Evolutionary conservation across 169 alveolate genomes (phyloP), one percentile per base, ranked within the genome.

Genomic region (Cryptosporidium viatorum): DNA sequence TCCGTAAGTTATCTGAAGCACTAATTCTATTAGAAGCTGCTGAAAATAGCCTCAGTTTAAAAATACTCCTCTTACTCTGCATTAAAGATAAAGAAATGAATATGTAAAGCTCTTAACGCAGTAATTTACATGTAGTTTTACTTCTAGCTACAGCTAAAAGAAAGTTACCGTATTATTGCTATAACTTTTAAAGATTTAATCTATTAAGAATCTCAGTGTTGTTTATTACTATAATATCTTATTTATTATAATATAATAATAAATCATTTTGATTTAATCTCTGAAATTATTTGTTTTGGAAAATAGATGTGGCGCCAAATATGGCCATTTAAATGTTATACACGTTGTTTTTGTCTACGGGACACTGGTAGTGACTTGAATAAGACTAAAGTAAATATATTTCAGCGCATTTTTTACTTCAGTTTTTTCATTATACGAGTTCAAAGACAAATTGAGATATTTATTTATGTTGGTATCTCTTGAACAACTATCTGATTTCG

Each of bases 241-340:
- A 21, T n/a, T n/a, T 23, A 55, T 55, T 55, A 26, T 23, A 55
- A 9, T 55, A 8, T 26, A 23, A 16, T 23, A 16, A 3, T 55
- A 55, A 16, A 23, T 23, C 67, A 55, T 55, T 6, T 55, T 55
- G 37, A 55, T 55, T 55, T 21, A 26, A 0, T n/a, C 9, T 12
- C 9, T 8, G 8, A 23, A 23, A 18, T 52, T 62, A 29, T 1
- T 23, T 29, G 4, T 6, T 18, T 48, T 48, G 55, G 50, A 65
- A 65, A 65, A 65, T 7, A 65, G 48, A 65, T 65, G 71, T 65
- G 71, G 71, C 71, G 71, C 71, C 71, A 65, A 59, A 65, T 7
- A 12, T 21, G 48, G 29, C 37, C 67, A 55, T 55, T 55, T 55
- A 55, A 51, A 55, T 41, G 21, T 55, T 8, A 26, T 8, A 55